Conservation (phyloP, 176 grass and related monocot species). For the Raddia distichophylla region DNA sequence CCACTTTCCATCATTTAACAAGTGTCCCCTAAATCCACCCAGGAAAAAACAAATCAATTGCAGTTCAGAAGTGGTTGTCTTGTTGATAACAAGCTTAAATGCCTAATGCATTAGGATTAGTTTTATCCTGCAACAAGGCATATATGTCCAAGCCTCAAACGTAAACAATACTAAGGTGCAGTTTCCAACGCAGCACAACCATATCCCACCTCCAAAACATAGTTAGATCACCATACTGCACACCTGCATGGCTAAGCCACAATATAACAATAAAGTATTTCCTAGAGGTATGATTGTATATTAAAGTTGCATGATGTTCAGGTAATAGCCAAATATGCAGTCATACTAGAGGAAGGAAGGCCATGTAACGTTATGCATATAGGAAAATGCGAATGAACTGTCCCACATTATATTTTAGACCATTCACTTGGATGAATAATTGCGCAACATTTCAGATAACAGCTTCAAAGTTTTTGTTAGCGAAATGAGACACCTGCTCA, state of each 20-base stretch:
- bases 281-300: neutral
- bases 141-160: conserved; percentile 7
- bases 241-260: conserved; percentile 10
- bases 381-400: conserved; percentile 9
- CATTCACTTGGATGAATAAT: conserved; percentile 11
- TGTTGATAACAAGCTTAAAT: neutral
- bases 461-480: neutral
- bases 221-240: neutral
- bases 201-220: conserved; percentile 26
- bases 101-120: neutral
- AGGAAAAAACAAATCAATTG: neutral
- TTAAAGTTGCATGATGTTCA: neutral
- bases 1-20: neutral
- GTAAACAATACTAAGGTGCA: neutral
- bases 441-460: neutral
- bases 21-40: neutral
- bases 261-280: conserved; percentile 8
- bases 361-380: neutral
- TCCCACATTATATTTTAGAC: neutral
- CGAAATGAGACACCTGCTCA: neutral
- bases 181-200: neutral
- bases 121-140: neutral
- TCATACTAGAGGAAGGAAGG: neutral
- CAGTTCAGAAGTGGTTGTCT: neutral
- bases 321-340: conserved; percentile 19